Evolutionary conservation across 176 grass and related monocot species (phyloP).

Genomic region (Phyllostachys edulis): DNA sequence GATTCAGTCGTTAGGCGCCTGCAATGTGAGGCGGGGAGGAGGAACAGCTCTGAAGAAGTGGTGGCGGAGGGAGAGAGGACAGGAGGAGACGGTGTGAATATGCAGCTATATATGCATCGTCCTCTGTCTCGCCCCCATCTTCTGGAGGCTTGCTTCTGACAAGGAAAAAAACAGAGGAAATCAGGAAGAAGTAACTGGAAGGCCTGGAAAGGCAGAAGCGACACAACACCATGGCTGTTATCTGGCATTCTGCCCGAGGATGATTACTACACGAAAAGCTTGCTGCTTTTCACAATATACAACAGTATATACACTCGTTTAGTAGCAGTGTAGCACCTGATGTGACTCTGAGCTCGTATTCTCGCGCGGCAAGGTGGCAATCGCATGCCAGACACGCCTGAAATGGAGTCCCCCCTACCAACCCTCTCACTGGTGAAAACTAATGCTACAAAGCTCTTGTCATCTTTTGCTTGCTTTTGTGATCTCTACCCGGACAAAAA

Average conservation of each 20-base stretch:
- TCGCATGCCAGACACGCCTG: neutral
- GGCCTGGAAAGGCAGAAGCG: neutral
- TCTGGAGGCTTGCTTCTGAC: neutral
- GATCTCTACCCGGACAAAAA: neutral
- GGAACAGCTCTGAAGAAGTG: neutral
- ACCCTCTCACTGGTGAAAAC: neutral
- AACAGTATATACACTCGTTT: neutral
- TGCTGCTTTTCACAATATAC: neutral
- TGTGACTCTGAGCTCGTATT: neutral
- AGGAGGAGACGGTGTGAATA: constrained; percentile 9
- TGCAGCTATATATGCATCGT: constrained; percentile 29
- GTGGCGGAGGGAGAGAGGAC: neutral
- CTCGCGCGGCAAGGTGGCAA: neutral
- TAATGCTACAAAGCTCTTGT: neutral
- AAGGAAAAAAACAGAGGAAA: neutral
- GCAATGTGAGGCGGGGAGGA: neutral
- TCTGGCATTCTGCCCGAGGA: neutral
- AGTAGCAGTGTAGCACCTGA: neutral
- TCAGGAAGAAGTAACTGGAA: constrained; percentile 15
- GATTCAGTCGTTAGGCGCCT: neutral
- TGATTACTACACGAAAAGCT: neutral
- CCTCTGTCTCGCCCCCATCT: neutral
- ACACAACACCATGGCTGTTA: neutral
- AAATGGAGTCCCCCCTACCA: neutral
- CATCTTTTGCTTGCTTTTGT: neutral